Evolutionary conservation across 306 rosid genomes (phyloP).

Genomic region (Arachis stenosperma): DNA sequence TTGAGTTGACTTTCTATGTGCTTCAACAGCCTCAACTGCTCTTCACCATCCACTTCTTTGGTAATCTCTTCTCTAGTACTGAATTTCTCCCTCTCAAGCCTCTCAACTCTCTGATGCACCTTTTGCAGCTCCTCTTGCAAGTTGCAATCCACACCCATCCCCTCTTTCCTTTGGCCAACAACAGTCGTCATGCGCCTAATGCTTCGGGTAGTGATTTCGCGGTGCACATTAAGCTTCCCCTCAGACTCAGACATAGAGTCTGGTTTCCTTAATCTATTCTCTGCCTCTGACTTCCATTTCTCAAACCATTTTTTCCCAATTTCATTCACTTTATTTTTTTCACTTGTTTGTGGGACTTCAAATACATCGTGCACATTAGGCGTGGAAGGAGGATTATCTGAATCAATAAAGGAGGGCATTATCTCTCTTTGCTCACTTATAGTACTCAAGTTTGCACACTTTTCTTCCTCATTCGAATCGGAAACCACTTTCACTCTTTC

Average conservation of each 20-base stretch:
- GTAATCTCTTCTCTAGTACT: constrained; percentile 58
- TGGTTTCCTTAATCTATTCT: constrained; percentile 48
- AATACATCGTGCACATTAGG: constrained; percentile 64
- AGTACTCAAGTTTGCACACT: constrained; percentile 36
- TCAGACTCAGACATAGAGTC: constrained; percentile 33
- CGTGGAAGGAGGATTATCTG: constrained; percentile 44
- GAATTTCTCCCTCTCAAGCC: constrained; percentile 58
- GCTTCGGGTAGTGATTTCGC: constrained; percentile 38
- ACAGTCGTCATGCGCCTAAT: constrained; percentile 22
- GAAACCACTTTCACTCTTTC: constrained; percentile 73
- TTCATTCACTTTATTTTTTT: constrained; percentile 36
- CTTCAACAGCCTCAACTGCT: constrained; percentile 69
- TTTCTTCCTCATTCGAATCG: constrained; percentile 47
- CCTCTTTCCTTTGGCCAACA: constrained; percentile 41
- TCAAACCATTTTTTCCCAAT: constrained; percentile 30
- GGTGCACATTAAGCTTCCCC: constrained; percentile 33
- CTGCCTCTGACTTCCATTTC: constrained; percentile 39
- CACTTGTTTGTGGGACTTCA: constrained; percentile 60
- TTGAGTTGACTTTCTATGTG: constrained; percentile 67
- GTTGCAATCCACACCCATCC: constrained; percentile 36
- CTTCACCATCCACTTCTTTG: constrained; percentile 53
- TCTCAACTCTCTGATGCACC: constrained; percentile 51
- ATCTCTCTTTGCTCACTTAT: constrained; percentile 25
- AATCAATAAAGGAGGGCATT: constrained; percentile 37
- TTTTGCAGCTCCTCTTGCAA: constrained; percentile 51